Conservation (phyloP, 208 protist genomes). For the Crithidia expoeki region DNA sequence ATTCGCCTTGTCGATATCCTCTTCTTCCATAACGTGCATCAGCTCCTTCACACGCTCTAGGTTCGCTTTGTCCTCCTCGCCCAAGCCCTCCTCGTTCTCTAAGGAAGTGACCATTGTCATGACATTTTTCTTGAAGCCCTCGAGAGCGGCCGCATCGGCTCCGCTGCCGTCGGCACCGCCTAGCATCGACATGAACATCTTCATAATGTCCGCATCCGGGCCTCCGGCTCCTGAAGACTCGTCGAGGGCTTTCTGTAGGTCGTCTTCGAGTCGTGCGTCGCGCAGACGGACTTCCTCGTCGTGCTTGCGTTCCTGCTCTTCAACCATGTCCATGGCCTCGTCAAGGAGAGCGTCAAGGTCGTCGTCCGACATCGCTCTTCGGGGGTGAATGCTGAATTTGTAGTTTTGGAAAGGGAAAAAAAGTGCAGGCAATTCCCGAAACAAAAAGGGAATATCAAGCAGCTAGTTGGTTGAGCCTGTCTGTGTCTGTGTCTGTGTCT, state of each 20-base stretch:
- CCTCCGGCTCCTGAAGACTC: slow-evolving; percentile 22
- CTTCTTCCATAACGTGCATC: slow-evolving; percentile 57
- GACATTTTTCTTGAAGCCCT: slow-evolving; percentile 58
- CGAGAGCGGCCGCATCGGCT: slow-evolving; percentile 34
- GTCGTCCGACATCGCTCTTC: slow-evolving; percentile 47
- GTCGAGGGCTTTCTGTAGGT: slow-evolving; percentile 50
- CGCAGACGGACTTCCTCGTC: slow-evolving; percentile 58
- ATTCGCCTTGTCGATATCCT: slow-evolving; percentile 46
- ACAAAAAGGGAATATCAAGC: too few species aligned
- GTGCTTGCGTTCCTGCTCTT: slow-evolving; percentile 72
- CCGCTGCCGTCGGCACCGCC: slow-evolving; percentile 18
- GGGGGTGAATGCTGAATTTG: too few species aligned
- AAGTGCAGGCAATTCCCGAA: too few species aligned
- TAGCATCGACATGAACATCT: slow-evolving; percentile 48
- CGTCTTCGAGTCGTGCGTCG: slow-evolving; percentile 55
- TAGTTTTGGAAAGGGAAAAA: too few species aligned
- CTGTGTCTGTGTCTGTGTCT: slow-evolving; percentile 17
- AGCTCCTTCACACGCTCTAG: slow-evolving; percentile 50
- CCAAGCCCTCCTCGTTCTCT: slow-evolving; percentile 41
- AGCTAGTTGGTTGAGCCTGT: too few species aligned
- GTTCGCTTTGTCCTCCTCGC: slow-evolving; percentile 43
- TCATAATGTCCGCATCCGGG: slow-evolving; percentile 38
- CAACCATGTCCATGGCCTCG: slow-evolving; percentile 79
- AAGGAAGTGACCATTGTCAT: slow-evolving; percentile 47
- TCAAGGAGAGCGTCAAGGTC: slow-evolving; percentile 85